These are phyloP conservation scores for Castanopsis chinensis DNA, from an alignment of 306 rosid species.

Conservation along the genomic window DNA sequence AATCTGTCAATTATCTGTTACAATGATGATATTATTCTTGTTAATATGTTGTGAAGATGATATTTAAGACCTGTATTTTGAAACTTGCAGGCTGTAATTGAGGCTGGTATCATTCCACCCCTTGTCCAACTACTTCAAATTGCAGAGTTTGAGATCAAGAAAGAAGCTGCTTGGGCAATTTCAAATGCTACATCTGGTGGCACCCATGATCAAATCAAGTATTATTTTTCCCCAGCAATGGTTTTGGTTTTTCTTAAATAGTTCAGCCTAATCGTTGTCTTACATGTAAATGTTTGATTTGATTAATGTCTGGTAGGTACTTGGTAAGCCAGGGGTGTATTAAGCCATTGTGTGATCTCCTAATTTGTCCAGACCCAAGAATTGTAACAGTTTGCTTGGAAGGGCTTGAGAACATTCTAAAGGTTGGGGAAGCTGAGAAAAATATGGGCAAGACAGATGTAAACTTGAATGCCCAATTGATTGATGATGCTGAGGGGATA, in stretches of 20 bases:
- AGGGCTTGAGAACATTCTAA: conserved; percentile 82
- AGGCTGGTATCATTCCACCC: conserved; percentile 73
- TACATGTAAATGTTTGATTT: conserved; percentile 2
- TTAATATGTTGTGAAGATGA: background rate
- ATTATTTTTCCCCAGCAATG: background rate
- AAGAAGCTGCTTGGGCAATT: conserved; percentile 96
- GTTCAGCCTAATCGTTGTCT: background rate
- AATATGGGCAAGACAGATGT: conserved; percentile 50
- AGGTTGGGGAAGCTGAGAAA: conserved; percentile 87
- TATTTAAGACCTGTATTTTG: background rate
- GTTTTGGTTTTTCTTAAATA: background rate
- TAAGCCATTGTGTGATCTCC: conserved; percentile 86
- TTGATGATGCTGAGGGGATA: conserved; percentile 88
- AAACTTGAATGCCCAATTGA: conserved; percentile 76
- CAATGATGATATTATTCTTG: background rate
- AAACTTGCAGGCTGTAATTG: conserved; percentile 61
- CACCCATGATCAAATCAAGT: conserved; percentile 79
- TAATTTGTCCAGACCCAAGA: conserved; percentile 89
- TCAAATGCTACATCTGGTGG: conserved; percentile 97
- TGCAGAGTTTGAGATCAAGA: conserved; percentile 92
- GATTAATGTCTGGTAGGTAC: conserved; percentile 45
- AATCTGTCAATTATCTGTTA: background rate
- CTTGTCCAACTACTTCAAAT: conserved; percentile 79
- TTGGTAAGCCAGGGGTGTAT: conserved; percentile 80
- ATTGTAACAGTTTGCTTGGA: conserved; percentile 89